A percentile compares a stretch with the other conserved stretches of the same genome.
Conservation (phyloP, 768 basidiomycete species). For the Russula brevipes region DNA sequence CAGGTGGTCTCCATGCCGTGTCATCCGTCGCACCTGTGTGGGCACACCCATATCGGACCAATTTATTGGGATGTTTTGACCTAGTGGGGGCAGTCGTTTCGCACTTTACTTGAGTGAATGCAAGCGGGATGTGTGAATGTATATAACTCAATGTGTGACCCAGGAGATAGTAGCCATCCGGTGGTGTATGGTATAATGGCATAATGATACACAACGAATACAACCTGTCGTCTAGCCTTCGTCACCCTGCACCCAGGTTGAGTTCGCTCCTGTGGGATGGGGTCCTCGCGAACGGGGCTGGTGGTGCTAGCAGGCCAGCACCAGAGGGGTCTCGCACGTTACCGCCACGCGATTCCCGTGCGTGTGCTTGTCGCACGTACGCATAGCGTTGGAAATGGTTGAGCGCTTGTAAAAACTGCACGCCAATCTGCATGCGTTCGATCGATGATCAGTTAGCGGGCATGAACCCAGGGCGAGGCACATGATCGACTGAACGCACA, state of each 20-base stretch:
- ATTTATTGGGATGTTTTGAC: no score
- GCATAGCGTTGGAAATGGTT: constrained; percentile 90
- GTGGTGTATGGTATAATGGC: no score
- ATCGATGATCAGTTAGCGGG: background rate
- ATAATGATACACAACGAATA: no score
- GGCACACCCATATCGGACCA: no score
- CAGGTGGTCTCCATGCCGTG: no score
- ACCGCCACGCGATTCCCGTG: constrained; percentile 38
- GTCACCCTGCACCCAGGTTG: constrained; percentile 13
- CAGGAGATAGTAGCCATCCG: no score
- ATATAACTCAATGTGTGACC: no score
- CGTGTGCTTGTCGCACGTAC: constrained; percentile 77
- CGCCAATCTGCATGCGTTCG: constrained; percentile 54
- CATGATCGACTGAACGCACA: constrained; percentile 40
- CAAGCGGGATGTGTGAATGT: no score
- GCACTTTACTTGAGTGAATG: no score
- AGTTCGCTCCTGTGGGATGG: constrained; percentile 15
- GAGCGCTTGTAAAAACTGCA: constrained; percentile 67
- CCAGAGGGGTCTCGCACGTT: constrained; percentile 7
- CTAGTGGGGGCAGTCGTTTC: no score
- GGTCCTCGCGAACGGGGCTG: constrained; percentile 18
- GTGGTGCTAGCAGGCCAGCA: constrained; percentile 13
- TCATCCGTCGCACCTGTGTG: no score
- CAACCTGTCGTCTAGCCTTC: no score
- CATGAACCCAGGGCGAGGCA: constrained; percentile 11